A percentile compares a stretch with the other conserved stretches of the same genome.
Conservation (phyloP, 306 rosid species). For the Citrullus colocynthis region DNA sequence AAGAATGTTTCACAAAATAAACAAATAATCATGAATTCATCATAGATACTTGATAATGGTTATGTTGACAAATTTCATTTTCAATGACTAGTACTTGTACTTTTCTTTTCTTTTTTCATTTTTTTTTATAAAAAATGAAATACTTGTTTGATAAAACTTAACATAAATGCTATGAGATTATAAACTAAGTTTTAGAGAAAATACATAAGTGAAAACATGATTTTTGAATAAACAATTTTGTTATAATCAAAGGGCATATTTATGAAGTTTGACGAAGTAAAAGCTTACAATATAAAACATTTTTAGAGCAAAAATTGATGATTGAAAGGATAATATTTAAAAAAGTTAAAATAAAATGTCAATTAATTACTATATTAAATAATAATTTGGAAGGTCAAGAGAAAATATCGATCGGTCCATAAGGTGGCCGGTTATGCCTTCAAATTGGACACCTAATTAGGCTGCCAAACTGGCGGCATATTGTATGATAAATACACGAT, state of each 20-base stretch:
- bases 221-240: not conserved
- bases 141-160: too few relatives aligned
- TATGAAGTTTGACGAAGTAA: not conserved
- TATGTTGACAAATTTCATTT: not conserved
- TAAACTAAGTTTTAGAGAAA: too few relatives aligned
- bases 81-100: too few relatives aligned
- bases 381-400: not conserved
- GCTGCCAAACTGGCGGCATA: constrained; percentile 3
- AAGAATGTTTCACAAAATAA: not conserved
- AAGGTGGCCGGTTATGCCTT: not conserved
- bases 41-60: not conserved
- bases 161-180: not conserved
- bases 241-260: not conserved
- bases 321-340: not conserved
- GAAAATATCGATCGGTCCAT: not conserved
- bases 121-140: too few relatives aligned
- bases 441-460: not conserved
- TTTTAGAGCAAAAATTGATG: not conserved
- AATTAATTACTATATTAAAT: not conserved
- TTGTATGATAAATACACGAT: not conserved
- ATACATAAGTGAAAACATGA: not conserved
- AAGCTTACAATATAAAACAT: not conserved
- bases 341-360: not conserved
- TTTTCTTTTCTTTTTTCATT: too few relatives aligned
- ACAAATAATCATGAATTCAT: not conserved